phyloP scores from a whole-genome alignment of 164 flowering plant genomes.

The Vitis amurensis region DNA sequence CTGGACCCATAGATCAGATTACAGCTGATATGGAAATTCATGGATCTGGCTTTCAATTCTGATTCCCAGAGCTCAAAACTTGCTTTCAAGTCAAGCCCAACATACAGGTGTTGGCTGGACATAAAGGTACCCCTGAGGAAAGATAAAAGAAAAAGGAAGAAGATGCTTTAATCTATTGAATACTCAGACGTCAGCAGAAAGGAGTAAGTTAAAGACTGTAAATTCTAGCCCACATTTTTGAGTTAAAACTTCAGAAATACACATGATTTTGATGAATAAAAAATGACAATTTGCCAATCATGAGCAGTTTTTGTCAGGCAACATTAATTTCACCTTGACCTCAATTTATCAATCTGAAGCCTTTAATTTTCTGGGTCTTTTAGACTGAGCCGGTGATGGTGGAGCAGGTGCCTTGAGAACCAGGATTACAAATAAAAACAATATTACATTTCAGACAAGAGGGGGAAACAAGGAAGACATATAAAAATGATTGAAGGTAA shows the following conservation, averaged over 20 bases:
- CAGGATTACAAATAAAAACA: neutral
- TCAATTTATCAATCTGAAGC: conserved; percentile 53
- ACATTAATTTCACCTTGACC: neutral
- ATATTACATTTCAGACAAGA: neutral
- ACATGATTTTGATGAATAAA: neutral
- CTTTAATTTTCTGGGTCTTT: conserved; percentile 80
- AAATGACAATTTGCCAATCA: neutral
- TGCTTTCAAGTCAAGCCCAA: neutral
- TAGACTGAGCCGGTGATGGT: conserved; percentile 73
- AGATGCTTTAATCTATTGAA: too few relatives aligned
- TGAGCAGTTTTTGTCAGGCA: neutral
- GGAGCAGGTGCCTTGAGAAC: conserved; percentile 66
- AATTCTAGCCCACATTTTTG: too few relatives aligned
- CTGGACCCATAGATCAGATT: too few relatives aligned
- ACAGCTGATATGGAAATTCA: neutral
- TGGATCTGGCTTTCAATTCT: neutral
- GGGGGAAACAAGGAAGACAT: neutral
- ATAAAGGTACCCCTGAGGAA: neutral
- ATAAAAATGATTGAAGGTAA: neutral
- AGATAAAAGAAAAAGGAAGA: neutral
- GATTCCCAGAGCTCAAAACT: neutral
- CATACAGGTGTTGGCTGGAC: neutral
- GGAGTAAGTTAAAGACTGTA: too few relatives aligned
- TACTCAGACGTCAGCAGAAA: too few relatives aligned
- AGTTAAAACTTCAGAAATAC: too few relatives aligned